Conservation (phyloP, 257 asterid genomes). For the Solanum gandarillasii region DNA sequence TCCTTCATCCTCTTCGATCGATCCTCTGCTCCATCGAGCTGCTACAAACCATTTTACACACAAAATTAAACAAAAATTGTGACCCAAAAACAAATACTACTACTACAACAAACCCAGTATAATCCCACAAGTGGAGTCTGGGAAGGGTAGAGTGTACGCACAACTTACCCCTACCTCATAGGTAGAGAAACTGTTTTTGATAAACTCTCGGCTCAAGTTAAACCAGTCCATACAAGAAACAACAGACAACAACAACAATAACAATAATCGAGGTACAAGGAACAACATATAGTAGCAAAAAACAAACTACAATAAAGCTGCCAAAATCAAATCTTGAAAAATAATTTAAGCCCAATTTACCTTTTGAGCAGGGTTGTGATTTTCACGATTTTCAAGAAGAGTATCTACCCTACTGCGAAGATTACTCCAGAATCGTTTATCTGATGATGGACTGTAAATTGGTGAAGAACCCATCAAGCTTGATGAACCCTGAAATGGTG, state of each 20-base stretch:
- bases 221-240: not conserved
- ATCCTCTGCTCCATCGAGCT: constrained; percentile 34
- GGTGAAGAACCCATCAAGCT: constrained; percentile 32
- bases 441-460: constrained; percentile 60
- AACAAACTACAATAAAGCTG: not conserved
- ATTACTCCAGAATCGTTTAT: constrained; percentile 74
- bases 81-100: not conserved
- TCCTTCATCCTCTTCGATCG: constrained; percentile 30
- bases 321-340: not conserved
- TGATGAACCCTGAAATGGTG: constrained; percentile 30
- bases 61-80: not conserved
- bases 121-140: not conserved
- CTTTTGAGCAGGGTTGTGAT: not conserved
- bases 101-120: not conserved
- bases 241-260: not conserved
- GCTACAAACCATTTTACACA: not conserved
- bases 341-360: not conserved
- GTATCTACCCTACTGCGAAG: constrained; percentile 60
- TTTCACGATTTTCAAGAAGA: constrained; percentile 43
- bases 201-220: not conserved
- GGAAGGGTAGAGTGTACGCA: not conserved
- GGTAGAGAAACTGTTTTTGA: not conserved
- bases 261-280: not conserved
- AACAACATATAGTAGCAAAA: not conserved
- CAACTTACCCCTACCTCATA: not conserved